These are phyloP conservation scores for Neospora caninum DNA, from an alignment of 169 alveolate species.

Conservation along the genomic window DNA sequence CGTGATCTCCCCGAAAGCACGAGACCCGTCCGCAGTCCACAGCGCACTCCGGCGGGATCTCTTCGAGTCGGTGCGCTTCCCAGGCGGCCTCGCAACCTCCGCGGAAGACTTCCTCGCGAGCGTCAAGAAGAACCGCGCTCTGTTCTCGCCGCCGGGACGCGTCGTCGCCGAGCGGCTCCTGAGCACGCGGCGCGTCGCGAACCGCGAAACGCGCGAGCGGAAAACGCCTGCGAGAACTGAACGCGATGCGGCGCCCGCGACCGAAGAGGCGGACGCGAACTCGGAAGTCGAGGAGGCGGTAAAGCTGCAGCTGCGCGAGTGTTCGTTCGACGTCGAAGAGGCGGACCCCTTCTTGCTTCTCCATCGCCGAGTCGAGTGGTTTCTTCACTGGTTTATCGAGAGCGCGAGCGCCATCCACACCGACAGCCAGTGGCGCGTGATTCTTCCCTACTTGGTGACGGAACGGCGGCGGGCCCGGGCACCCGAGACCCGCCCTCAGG, in stretches of 20 bases:
- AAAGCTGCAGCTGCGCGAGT: constrained; percentile 37
- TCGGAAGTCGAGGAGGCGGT: not conserved
- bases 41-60: not conserved
- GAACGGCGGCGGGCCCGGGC: not conserved
- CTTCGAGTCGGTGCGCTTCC: constrained; percentile 34
- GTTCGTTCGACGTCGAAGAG: not conserved
- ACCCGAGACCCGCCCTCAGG: not conserved
- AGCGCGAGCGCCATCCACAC: constrained; percentile 69
- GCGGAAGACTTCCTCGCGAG: constrained; percentile 10
- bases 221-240: not conserved
- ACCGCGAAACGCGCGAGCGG: not conserved
- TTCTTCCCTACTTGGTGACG: constrained; percentile 57
- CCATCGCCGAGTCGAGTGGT: constrained; percentile 72
- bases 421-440: constrained; percentile 69
- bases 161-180: not conserved
- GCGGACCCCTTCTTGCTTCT: not conserved
- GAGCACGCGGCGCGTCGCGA: not conserved
- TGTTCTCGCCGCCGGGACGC: not conserved
- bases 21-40: not conserved
- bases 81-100: constrained; percentile 13
- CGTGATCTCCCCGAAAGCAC: not conserved
- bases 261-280: not conserved
- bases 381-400: constrained; percentile 70
- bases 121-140: not conserved
- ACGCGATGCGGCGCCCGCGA: not conserved